Base-by-base conservation (phyloP, 768 basidiomycete species). In the Phylloporus sp. region DNA sequence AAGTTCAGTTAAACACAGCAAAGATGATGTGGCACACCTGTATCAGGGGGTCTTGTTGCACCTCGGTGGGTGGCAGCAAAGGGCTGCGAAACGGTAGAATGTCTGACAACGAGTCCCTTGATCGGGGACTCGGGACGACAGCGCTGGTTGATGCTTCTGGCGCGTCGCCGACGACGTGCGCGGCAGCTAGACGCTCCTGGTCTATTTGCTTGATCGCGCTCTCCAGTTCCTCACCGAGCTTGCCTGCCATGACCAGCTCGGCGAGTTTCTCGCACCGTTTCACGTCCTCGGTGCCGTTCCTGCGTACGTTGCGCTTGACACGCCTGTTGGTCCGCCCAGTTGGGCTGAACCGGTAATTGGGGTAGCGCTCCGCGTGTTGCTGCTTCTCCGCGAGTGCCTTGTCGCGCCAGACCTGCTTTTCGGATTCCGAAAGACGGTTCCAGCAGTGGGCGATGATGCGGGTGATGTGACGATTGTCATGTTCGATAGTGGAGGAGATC, bases 401-500 rank as follows among this genome's bases (percentile, higher is more conserved):
- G 53, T 68, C 63, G 26, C 73, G 72, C 76, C 77, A 85, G n/a
- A 72, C 56, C 41, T 71, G 66, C 59, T 80, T 82, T 45, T 81
- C 77, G 1, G 66, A 55, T 20, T 78, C 76, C 1, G 80, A 64
- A 52, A 84, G 70, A 36, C 70, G 69, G 50, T 77, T 76, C 83
- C 83, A 85, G 61, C 74, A 75, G 34, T 76, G 71, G 0, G 75
- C 82, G 31, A 79, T 72, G 60, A 80, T 79, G 50, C 78, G 76
- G 41, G 80, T 81, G 60, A 84, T 80, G 52, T 80, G 76, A 27
- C 80, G 71, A 59, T 82, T 77, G 60, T 84, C 79, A 55, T 71
- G 73, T 60, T 84, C 82, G 56, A 82, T 70, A 18, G 61, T 66
- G n/a, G 71, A 68, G 45, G 57, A 64, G 53, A 81, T 73, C 53